Conservation (phyloP, 73 alveolate species). For the Paramecium pentaurelia region DNA sequence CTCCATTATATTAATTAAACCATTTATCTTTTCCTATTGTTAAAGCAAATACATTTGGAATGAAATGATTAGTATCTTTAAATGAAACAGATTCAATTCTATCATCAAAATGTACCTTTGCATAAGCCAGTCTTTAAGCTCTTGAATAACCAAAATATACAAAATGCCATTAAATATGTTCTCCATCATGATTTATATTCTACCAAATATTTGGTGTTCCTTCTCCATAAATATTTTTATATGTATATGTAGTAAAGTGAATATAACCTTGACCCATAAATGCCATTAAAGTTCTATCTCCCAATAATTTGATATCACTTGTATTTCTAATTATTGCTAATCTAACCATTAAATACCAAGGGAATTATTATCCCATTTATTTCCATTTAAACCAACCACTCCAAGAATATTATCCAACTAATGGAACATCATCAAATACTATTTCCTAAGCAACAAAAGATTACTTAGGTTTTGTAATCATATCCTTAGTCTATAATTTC, state of each 20-base stretch:
- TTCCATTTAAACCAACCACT: constrained; percentile 52
- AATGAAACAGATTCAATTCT: not conserved
- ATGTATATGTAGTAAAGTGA: not conserved
- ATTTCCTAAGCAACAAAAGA: not conserved
- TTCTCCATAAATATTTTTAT: not conserved
- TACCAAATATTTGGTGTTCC: not conserved
- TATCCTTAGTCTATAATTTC: not conserved
- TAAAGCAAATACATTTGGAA: not conserved
- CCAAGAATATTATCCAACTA: constrained; percentile 20
- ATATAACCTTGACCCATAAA: not conserved
- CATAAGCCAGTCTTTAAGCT: not conserved
- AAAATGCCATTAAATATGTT: not conserved
- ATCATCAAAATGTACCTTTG: not conserved
- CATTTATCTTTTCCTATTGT: constrained; percentile 32
- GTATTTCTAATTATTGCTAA: not conserved
- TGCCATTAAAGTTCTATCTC: constrained; percentile 33
- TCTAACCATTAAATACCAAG: constrained; percentile 37
- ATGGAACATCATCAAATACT: not conserved
- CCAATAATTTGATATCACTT: not conserved
- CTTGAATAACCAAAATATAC: constrained; percentile 36
- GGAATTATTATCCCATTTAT: not conserved
- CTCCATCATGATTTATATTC: constrained; percentile 14
- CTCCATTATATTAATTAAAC: constrained; percentile 7
- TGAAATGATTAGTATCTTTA: constrained; percentile 1
- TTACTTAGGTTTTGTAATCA: not conserved